Evolutionary conservation across 805 yeast species (phyloP), one percentile per base, ranked within the genome.

Genomic region (Lachancea mirantina): DNA sequence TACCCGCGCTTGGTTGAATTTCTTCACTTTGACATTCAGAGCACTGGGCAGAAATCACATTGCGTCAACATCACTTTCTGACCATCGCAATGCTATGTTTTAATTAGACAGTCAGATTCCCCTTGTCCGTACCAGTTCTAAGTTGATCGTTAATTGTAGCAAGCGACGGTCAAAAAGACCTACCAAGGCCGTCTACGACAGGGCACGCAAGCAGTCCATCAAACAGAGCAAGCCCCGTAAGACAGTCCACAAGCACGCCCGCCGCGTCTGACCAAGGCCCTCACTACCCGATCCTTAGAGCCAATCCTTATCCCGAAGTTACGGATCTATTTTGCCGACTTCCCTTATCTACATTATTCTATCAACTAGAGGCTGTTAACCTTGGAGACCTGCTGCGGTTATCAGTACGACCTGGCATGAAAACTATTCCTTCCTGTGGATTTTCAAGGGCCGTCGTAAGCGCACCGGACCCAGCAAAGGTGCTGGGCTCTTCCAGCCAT

Each of bases 301-400:
- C 62, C 64, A 59, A 59, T 59, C 59, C 64, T 59, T 58, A 48
- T 59, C 64, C 62, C 63, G 61, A 57, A 58, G 63, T 57, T 57
- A 60, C 62, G 61, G 62, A 59, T 56, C 61, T 47, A 59, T 54
- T 59, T 57, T 59, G 64, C 64, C 62, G 64, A 59, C 62, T 60
- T 60, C 64, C 64, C 63, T 56, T 57, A 59, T 55, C 64, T 57
- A 59, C 63, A 55, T 59, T 56, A 54, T 58, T 57, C 64, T 59
- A 56, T 60, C 62, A 59, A 58, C 64, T 57, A 59, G 63, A 60
- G 64, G 63, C 64, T 57, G 64, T 60, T 60, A 59, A 58, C 64
- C 65, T 60, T 55, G 65, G 64, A 60, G 64, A 59, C 64, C 64
- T 60, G 62, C 62, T 60, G 64, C 64, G 65, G 64, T 51, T 59